Evolutionary conservation across 2,329 filamentous ascomycete genomes (phyloP).

Genomic region (Penicillium sp.): DNA sequence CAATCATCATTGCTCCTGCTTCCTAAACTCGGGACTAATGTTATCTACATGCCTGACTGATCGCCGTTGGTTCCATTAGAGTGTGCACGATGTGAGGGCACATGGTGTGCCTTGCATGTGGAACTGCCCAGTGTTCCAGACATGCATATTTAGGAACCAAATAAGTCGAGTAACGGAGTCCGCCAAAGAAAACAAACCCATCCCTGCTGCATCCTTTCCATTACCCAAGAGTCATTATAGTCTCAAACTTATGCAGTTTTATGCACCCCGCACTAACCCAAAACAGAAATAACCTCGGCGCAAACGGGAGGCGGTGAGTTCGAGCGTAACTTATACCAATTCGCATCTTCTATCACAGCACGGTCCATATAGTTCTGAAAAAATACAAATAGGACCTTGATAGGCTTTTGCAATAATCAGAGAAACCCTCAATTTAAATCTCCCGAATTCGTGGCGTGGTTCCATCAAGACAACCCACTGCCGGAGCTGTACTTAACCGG

Average conservation of each 20-base stretch:
- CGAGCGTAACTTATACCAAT: neutral
- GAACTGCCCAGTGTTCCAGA: neutral
- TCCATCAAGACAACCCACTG: neutral
- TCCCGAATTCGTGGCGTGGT: too few relatives aligned
- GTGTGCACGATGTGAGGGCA: neutral
- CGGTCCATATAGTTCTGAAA: neutral
- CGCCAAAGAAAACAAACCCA: neutral
- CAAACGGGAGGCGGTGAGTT: constrained; percentile 9
- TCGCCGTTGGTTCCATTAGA: neutral
- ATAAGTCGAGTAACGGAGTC: neutral
- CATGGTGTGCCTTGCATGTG: neutral
- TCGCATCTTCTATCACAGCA: neutral
- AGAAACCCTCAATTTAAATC: neutral
- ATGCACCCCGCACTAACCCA: constrained; percentile 4
- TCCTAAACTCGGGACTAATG: neutral
- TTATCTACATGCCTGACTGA: neutral
- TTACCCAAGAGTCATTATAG: neutral
- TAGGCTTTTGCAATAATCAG: neutral
- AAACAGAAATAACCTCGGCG: constrained; percentile 12
- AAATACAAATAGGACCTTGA: neutral
- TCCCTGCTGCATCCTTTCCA: neutral
- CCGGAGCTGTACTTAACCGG: neutral
- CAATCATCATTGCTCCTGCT: neutral
- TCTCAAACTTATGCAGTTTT: neutral
- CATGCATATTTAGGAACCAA: neutral